Conservation (phyloP, 257 asterid species). For the Primulina tabacum region DNA sequence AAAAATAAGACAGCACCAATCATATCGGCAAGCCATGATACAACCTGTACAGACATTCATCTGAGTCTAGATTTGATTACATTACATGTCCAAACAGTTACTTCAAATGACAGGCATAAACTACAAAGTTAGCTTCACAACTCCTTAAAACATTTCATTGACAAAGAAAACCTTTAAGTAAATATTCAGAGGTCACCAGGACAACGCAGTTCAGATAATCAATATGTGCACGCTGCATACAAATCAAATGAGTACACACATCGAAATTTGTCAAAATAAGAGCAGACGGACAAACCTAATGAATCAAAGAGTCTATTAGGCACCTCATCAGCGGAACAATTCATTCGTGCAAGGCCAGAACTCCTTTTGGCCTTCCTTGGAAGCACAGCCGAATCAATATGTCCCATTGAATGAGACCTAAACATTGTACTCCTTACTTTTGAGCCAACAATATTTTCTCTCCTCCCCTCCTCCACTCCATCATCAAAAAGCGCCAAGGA, state of each 20-base stretch:
- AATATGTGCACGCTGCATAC: not conserved
- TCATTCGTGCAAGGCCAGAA: conserved; percentile 4
- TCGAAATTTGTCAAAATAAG: not conserved
- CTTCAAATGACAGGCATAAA: not conserved
- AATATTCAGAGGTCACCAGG: not conserved
- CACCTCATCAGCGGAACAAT: conserved; percentile 17
- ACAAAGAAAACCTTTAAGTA: not conserved
- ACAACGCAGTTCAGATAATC: not conserved
- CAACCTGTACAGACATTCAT: not conserved
- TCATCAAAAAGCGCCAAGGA: conserved; percentile 22
- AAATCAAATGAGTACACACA: not conserved
- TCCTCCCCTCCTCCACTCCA: conserved; percentile 14
- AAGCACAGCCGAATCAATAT: conserved; percentile 18
- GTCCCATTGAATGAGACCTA: conserved; percentile 19
- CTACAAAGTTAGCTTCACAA: not conserved
- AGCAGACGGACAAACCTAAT: conserved; percentile 34
- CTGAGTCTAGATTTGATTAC: not conserved
- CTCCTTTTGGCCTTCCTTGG: conserved; percentile 13
- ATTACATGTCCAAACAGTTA: not conserved
- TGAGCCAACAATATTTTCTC: conserved; percentile 7
- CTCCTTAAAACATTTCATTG: not conserved
- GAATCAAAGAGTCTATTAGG: conserved; percentile 16
- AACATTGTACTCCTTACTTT: conserved; percentile 5
- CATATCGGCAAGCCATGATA: not conserved
- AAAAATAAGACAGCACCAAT: not conserved